phyloP scores from a whole-genome alignment of 176 grass and related monocot species.

The Oryza rufipogon region DNA sequence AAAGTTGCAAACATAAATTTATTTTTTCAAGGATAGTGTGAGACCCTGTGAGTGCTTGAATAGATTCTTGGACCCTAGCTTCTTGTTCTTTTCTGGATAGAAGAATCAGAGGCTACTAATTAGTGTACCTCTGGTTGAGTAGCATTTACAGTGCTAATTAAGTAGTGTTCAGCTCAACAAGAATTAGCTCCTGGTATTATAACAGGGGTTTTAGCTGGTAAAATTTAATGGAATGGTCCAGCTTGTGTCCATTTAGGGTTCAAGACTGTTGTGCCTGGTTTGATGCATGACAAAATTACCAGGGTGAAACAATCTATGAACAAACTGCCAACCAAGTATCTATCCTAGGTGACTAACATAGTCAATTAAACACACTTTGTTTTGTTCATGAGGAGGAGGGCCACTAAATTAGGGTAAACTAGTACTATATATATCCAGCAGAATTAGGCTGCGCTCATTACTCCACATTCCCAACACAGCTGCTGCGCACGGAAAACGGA shows the following conservation, averaged over 20 bases:
- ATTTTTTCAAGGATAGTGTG: neutral
- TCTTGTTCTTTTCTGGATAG: conserved; percentile 23
- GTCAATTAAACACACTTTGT: neutral
- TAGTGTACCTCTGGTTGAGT: neutral
- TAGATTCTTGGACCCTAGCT: conserved; percentile 18
- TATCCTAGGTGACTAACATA: neutral
- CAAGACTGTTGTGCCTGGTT: conserved; percentile 1
- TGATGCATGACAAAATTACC: neutral
- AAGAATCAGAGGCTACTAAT: neutral
- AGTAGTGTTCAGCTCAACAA: conserved; percentile 5
- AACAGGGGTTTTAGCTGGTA: neutral
- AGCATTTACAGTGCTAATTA: neutral
- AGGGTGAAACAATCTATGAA: conserved; percentile 3
- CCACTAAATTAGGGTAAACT: neutral
- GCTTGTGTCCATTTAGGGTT: neutral
- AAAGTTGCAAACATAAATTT: neutral
- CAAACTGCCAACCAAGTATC: neutral
- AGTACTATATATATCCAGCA: neutral
- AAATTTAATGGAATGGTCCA: neutral
- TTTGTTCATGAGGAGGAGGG: neutral
- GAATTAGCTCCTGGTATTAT: neutral
- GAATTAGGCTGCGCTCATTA: neutral
- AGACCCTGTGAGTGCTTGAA: neutral
- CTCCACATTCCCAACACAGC: too few relatives aligned
- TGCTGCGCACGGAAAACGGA: too few relatives aligned